Percentiles rank a stretch among this genome's conserved stretches.
phyloP scores from a whole-genome alignment of 2,329 filamentous ascomycete genomes.

The Chaetomiaceae sp. region DNA sequence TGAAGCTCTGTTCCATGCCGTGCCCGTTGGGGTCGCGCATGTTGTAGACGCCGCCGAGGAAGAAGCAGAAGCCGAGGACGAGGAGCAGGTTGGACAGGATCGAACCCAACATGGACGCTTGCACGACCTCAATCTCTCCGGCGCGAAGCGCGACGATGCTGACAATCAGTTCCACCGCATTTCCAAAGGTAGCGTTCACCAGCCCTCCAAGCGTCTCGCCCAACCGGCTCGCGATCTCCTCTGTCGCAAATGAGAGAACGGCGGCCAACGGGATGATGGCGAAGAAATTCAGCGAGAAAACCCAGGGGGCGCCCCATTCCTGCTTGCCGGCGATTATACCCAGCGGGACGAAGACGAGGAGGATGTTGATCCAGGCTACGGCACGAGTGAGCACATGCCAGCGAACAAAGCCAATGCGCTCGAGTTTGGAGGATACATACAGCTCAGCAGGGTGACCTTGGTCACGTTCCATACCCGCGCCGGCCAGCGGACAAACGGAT shows the following conservation, averaged over 20 bases:
- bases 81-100: slow-evolving; percentile 92
- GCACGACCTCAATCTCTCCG: slow-evolving; percentile 90
- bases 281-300: slow-evolving; percentile 76
- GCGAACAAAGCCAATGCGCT: too few relatives aligned
- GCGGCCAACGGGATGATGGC: slow-evolving; percentile 74
- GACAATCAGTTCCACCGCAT: slow-evolving; percentile 77
- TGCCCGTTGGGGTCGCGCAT: slow-evolving; percentile 52
- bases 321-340: slow-evolving; percentile 64
- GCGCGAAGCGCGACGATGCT: slow-evolving; percentile 86
- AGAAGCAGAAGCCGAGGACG: slow-evolving; percentile 76
- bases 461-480: slow-evolving; percentile 51
- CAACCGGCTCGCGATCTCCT: slow-evolving; percentile 68
- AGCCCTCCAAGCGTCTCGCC: slow-evolving; percentile 71
- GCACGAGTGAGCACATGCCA: not conserved
- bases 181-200: slow-evolving; percentile 73
- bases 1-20: slow-evolving; percentile 66
- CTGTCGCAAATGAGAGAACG: slow-evolving; percentile 71
- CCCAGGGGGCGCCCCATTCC: slow-evolving; percentile 59
- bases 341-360: slow-evolving; percentile 69
- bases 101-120: slow-evolving; percentile 93
- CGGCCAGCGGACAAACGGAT: slow-evolving; percentile 41
- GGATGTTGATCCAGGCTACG: slow-evolving; percentile 60
- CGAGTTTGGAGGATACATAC: slow-evolving; percentile 38
- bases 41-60: slow-evolving; percentile 67
- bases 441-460: slow-evolving; percentile 56